Conservation (phyloP, 208 protist species). For the Histomonas meleagridis region DNA sequence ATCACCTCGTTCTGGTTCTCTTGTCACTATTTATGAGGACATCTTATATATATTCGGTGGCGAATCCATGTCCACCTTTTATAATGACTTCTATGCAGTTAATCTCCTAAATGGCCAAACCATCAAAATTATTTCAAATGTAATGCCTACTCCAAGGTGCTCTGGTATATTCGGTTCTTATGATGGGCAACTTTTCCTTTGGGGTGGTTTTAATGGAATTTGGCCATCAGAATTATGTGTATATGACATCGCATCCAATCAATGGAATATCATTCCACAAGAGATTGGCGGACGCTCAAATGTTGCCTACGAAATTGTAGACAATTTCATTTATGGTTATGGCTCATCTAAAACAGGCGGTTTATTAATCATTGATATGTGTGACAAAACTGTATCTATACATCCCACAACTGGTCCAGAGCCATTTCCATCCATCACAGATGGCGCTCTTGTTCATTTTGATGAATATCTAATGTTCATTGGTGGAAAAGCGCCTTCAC, state of each 20-base stretch:
- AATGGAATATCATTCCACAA: not conserved
- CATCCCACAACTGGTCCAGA: not conserved
- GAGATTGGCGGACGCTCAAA: not conserved
- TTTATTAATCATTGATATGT: not conserved
- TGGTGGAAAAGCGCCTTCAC: not conserved
- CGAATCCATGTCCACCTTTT: not conserved
- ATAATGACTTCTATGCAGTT: not conserved
- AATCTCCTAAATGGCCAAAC: not conserved
- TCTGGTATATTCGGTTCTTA: not conserved
- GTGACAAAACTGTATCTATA: not conserved
- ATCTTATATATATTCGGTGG: not conserved
- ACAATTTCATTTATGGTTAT: not conserved
- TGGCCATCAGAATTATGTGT: not conserved
- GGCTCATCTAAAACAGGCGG: not conserved
- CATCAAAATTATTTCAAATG: not conserved
- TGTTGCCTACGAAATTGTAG: not conserved
- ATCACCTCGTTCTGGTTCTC: not conserved
- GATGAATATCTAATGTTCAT: not conserved
- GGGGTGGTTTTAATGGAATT: not conserved
- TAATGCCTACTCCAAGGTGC: not conserved
- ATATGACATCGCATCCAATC: not conserved
- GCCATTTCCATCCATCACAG: not conserved
- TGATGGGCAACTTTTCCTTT: not conserved
- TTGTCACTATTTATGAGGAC: not conserved
- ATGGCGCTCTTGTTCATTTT: not conserved